These are phyloP conservation scores for Letharia columbiana DNA, from an alignment of 495 filamentous ascomycete species.

Conservation along the genomic window DNA sequence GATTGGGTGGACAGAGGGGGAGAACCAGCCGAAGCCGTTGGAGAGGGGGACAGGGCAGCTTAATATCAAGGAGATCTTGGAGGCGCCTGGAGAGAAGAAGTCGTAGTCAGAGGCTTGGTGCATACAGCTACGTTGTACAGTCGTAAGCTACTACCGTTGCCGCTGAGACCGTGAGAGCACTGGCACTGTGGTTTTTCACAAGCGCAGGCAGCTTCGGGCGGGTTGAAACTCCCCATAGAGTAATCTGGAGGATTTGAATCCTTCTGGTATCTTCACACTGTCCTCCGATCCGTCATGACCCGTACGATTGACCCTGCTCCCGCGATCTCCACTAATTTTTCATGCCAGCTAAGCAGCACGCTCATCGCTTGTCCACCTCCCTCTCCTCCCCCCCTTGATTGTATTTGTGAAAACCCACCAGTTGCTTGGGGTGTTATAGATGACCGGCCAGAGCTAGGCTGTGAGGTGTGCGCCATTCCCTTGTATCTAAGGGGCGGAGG, in stretches of 20 bases:
- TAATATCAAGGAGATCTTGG: slow-evolving; percentile 77
- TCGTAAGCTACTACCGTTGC: neutral
- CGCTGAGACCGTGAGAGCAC: neutral
- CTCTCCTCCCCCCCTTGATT: slow-evolving; percentile 55
- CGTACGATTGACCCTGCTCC: slow-evolving; percentile 80
- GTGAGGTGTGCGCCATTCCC: slow-evolving; percentile 57
- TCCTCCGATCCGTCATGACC: slow-evolving; percentile 86
- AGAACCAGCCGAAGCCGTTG: slow-evolving; percentile 68
- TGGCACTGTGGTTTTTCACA: neutral
- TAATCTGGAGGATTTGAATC: neutral
- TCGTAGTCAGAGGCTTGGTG: neutral
- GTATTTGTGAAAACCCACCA: slow-evolving; percentile 74
- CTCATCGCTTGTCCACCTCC: slow-evolving; percentile 84
- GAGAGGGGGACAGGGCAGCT: slow-evolving; percentile 73
- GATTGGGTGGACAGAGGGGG: slow-evolving; percentile 95
- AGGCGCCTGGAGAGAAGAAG: slow-evolving; percentile 30
- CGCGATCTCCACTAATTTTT: slow-evolving; percentile 86
- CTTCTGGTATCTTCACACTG: slow-evolving; percentile 47
- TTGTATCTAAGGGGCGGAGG: slow-evolving; percentile 52
- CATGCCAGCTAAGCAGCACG: slow-evolving; percentile 88
- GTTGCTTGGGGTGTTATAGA: slow-evolving; percentile 69
- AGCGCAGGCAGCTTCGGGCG: neutral
- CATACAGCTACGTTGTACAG: neutral
- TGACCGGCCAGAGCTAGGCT: slow-evolving; percentile 35
- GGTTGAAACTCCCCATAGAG: neutral